Evolutionary conservation across 768 basidiomycete species (phyloP), one percentile per base, ranked within the genome.

Genomic region (Trametes punicea): DNA sequence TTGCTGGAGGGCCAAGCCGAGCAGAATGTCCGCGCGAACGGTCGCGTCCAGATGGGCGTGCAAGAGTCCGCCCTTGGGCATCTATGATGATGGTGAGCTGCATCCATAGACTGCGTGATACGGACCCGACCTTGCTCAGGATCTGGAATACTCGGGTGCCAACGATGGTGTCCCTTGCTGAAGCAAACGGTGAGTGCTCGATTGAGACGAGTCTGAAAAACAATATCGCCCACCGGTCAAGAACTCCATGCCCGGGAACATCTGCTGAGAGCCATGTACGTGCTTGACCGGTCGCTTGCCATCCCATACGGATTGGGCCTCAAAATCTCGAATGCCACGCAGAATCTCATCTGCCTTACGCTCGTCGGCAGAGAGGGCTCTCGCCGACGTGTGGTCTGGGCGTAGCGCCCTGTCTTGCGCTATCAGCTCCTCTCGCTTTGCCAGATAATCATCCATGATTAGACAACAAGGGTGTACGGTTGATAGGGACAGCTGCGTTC

Each of bases 221-320:
- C 33, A 11, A 29, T 36, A 2, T 20, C 4, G 57, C 69, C 36
- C 56, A 84, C 86, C 85, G 38, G 84, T 89, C 60, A 89, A 70
- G 62, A 89, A 90, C 61, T 82, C 85, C 86, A 89, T 88, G 39
- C 88, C 88, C 20, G 87, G 87, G 60, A 87, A 90, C 1, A 83
- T 75, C 62, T 88, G 81, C 4, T 77, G 80, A 42, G 82, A 73
- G 4, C 75, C 75, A 15, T 78, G 34, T 21, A 31, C 30, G 30
- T 53, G 45, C 2, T 41, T 27, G 16, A 49, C 23, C 15, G 48
- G 48, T 7, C 80, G 73, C 21, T 83, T 79, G 42, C 69, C 70
- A 33, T 63, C 74, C 88, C 88, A 90, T n/a, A 89, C 72, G 0
- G 77, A 75, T 21, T 69, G 63, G 0, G 77, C 80, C 62, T 90